These are phyloP conservation scores for Alnus rubra DNA, from an alignment of 306 rosid genomes.

Conservation along the genomic window DNA sequence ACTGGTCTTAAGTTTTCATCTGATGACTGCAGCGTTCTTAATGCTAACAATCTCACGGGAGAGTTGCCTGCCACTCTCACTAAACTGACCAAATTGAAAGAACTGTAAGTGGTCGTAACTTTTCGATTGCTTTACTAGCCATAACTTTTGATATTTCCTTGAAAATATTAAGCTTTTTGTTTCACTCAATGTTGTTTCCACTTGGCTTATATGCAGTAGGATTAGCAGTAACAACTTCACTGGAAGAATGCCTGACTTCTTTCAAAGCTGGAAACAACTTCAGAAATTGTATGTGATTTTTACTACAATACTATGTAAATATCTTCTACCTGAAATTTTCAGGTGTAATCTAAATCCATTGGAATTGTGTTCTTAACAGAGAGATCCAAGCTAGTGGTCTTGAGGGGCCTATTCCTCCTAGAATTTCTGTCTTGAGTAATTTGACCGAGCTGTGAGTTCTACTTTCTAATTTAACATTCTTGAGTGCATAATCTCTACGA, in stretches of 20 bases:
- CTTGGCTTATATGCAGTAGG: conserved; percentile 10
- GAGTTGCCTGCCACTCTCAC: conserved; percentile 25
- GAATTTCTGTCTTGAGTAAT: conserved; percentile 19
- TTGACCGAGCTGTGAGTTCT: conserved; percentile 33
- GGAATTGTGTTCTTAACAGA: not conserved
- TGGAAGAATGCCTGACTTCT: conserved; percentile 33
- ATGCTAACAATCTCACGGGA: conserved; percentile 30
- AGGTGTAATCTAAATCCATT: not conserved
- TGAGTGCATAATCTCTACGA: not conserved
- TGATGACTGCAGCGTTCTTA: conserved; percentile 22
- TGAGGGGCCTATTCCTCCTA: conserved; percentile 31
- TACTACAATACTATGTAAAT: not conserved
- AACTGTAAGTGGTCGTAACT: conserved; percentile 21
- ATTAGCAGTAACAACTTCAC: conserved; percentile 41
- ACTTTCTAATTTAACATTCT: not conserved
- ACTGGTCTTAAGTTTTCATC: not conserved
- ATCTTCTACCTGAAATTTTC: not conserved
- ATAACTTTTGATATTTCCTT: not conserved
- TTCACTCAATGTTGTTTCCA: not conserved
- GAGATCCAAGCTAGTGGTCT: conserved; percentile 40
- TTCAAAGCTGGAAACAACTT: conserved; percentile 24
- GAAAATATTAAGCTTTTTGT: not conserved
- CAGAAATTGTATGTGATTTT: conserved; percentile 1
- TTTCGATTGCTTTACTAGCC: not conserved
- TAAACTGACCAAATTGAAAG: conserved; percentile 13